Evolutionary conservation across 2,329 filamentous ascomycete genomes (phyloP), one percentile per base, ranked within the genome.

Genomic region (Stromatinia cepivora): DNA sequence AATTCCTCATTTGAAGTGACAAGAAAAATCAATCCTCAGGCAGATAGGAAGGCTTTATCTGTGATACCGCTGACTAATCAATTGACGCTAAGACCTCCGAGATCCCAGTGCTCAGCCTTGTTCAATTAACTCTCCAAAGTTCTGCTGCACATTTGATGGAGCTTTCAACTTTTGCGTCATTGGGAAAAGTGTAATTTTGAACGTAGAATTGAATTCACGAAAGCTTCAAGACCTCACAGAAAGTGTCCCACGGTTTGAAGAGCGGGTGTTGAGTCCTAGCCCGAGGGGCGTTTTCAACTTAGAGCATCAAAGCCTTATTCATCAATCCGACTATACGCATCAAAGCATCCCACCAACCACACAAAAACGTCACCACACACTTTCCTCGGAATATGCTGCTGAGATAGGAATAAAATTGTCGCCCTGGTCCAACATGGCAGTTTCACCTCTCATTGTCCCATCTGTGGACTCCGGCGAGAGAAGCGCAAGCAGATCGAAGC

Each of bases 391-490:
- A 45, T 34, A 67, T 67, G 66, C 20, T 22, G 56, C 20, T 28
- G 46, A 45, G 25, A 42, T 67, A 67, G 36, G 31, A 3, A 31
- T n/a, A 3, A 11, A 61, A 7, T n/a, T 28, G 0, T 22, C 58
- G 17, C 17, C 50, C 22, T 45, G 25, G 22, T 48, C 46, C 39
- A 66, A n/a, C 22, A 73, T 73, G 71, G 71, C 71, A n/a, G 70
- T 73, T 28, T 73, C 71, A 46, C 71, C 71, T 22, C 65, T 73
- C 62, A 65, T 71, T 39, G 42, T 73, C 8, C 70, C 69, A 15
- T 67, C 68, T 52, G 56, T 20, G 42, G 58, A 56, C 36, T 36
- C 63, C 25, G 70, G 70, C 25, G 59, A 67, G 25, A 54, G 45
- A 57, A 65, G 66, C 22, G 50, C 68, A 64, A 58, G 42, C 34